A percentile compares a stretch with the other conserved stretches of the same genome.
Evolutionary conservation across 2,329 filamentous ascomycete genomes (phyloP).

Genomic region (Phyllosticta ampelicida): DNA sequence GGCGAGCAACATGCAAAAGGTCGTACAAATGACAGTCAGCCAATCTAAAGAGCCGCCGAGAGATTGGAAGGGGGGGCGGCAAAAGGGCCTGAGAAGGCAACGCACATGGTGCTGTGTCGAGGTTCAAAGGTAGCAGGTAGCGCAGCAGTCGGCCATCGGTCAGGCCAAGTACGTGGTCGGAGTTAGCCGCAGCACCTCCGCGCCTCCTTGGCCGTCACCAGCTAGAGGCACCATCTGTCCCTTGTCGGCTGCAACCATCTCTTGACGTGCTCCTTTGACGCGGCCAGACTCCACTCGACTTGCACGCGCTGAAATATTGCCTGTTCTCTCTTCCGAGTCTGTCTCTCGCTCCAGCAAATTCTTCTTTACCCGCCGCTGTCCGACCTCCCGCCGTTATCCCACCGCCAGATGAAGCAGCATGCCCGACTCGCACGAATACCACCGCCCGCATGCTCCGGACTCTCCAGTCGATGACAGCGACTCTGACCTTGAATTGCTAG

Average conservation of each 20-base stretch:
- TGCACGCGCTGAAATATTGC: background rate
- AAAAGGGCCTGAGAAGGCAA: background rate
- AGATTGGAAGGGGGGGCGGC: background rate
- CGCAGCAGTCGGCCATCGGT: background rate
- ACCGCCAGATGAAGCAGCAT: conserved; percentile 17
- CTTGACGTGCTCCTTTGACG: background rate
- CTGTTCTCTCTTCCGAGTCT: background rate
- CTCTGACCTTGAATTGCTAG: conserved; percentile 67
- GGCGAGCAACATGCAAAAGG: background rate
- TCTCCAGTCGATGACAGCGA: conserved; percentile 48
- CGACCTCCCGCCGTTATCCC: conserved; percentile 8
- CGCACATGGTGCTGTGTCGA: background rate
- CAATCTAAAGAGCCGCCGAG: background rate
- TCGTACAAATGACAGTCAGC: background rate
- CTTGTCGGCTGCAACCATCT: background rate
- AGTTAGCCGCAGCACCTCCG: background rate
- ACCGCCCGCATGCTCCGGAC: conserved; percentile 51
- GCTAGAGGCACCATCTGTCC: background rate
- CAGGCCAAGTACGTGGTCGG: background rate
- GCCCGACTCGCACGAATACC: conserved; percentile 36
- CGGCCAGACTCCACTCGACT: background rate
- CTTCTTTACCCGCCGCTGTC: conserved; percentile 6
- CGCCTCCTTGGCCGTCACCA: background rate
- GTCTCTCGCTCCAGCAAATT: background rate
- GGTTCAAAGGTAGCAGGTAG: background rate